Conservation (phyloP, 495 filamentous ascomycete genomes). For the Trypethelium eluteriae region DNA sequence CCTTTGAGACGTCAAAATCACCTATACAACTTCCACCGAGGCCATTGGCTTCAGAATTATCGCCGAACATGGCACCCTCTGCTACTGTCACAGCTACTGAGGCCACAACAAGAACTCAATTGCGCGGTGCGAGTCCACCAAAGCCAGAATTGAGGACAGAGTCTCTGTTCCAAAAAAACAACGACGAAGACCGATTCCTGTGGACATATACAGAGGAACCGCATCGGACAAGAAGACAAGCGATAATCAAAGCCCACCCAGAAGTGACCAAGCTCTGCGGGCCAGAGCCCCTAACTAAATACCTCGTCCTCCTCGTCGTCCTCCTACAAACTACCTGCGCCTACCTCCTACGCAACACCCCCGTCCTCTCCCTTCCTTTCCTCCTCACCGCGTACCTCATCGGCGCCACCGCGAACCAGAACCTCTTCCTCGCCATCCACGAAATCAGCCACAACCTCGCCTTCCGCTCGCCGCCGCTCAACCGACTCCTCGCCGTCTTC, state of each 20-base stretch:
- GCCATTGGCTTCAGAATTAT: neutral
- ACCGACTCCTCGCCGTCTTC: conserved; percentile 79
- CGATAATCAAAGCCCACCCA: conserved; percentile 97
- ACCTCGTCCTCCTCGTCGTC: conserved; percentile 78
- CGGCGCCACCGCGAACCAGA: conserved; percentile 95
- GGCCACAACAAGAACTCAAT: neutral
- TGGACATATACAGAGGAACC: conserved; percentile 99
- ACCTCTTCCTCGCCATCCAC: conserved; percentile 97
- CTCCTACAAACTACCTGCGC: conserved; percentile 72
- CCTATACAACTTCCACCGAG: neutral
- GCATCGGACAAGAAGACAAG: conserved; percentile 77
- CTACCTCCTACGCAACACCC: conserved; percentile 66
- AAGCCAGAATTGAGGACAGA: conserved; percentile 5
- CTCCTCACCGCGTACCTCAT: conserved; percentile 83
- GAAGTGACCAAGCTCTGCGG: conserved; percentile 98
- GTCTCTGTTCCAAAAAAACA: neutral
- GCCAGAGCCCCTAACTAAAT: conserved; percentile 92
- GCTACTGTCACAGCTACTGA: conserved; percentile 1
- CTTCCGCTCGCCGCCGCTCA: conserved; percentile 75
- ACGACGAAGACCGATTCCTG: conserved; percentile 53
- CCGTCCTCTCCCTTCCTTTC: conserved; percentile 76
- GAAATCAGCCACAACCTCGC: conserved; percentile 98
- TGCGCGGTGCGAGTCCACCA: conserved; percentile 7
- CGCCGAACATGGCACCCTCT: neutral
- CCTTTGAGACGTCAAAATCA: neutral